Base-by-base conservation (phyloP, 257 asterid genomes). In the Scutellaria baicalensis region DNA sequence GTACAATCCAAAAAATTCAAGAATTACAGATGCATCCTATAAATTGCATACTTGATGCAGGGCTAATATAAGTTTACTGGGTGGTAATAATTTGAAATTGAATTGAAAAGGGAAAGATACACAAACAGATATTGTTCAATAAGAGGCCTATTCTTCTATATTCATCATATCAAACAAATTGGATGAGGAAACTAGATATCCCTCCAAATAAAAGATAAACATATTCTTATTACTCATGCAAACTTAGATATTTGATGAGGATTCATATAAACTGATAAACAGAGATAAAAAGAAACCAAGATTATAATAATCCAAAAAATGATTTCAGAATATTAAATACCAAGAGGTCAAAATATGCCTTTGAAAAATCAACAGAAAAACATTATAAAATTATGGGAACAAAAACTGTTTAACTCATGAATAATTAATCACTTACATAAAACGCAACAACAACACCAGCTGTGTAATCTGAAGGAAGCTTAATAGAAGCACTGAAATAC, bases 401-500 rank as follows among this genome's bases (percentile, higher is more conserved):
- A 8, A 44, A 9, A 44, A 33, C 17, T 8, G 20, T 13, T 6
- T 20, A 64, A 60, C 6, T 21, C 44, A 33, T 23, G 4, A 43
- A 58, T 65, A 59, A 12, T n/a, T 23, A 84, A 12, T 21, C 35
- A 84, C 97, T 87, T 63, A 91, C 97, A 83, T 91, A 91, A 68
- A 91, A 91, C 6, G 97, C 96, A 63, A 91, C 97, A n/a, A 91
- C 97, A 57, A 91, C 97, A 9, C 97, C 97, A 70, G 97, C 96
- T 44, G 96, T 91, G 70, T 89, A 91, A 84, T 85, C 97, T 14
- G 96, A 79, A 73, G 97, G 97, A 11, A 91, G 93, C 78, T 91
- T 91, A 21, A 91, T 79, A 18, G 97, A 85, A 75, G 96, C 97
- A 78, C 96, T 91, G 69, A 89, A 91, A 65, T 78, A 84, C 40